Conservation (phyloP, 495 filamentous ascomycete genomes). For the Penicillium coffeae region DNA sequence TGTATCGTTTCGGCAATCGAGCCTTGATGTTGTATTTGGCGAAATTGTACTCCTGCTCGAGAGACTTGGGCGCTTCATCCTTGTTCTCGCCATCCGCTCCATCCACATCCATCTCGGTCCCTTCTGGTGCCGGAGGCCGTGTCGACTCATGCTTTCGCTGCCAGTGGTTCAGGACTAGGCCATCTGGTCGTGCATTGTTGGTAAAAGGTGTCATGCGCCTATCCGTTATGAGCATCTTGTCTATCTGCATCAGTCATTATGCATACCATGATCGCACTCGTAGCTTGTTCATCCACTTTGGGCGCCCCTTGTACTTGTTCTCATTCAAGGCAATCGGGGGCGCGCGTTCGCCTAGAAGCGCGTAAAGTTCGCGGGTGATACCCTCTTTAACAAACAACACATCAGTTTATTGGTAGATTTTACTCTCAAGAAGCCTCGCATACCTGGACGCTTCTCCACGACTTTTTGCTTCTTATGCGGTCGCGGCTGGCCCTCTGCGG, state of each 20-base stretch:
- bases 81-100: conserved; percentile 26
- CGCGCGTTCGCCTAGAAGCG: conserved; percentile 62
- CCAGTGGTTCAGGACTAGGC: conserved; percentile 68
- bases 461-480: conserved; percentile 78
- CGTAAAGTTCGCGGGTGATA: conserved; percentile 63
- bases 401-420: not conserved
- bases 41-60: conserved; percentile 48
- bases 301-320: conserved; percentile 62
- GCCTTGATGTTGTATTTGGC: conserved; percentile 81
- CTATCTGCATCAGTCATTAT: not conserved
- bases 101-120: conserved; percentile 40
- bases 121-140: conserved; percentile 38
- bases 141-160: conserved; percentile 38
- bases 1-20: conserved; percentile 66
- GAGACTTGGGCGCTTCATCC: conserved; percentile 29
- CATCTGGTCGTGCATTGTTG: conserved; percentile 53
- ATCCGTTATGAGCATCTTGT: not conserved
- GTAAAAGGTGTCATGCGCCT: conserved; percentile 55
- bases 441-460: conserved; percentile 64
- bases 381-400: conserved; percentile 56
- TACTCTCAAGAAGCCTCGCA: conserved; percentile 4
- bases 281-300: conserved; percentile 54
- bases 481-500: conserved; percentile 57
- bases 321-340: conserved; percentile 66
- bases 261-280: conserved; percentile 52